Base-by-base conservation (phyloP, 2,329 filamentous ascomycete species). In the Trichophaea hybrida region DNA sequence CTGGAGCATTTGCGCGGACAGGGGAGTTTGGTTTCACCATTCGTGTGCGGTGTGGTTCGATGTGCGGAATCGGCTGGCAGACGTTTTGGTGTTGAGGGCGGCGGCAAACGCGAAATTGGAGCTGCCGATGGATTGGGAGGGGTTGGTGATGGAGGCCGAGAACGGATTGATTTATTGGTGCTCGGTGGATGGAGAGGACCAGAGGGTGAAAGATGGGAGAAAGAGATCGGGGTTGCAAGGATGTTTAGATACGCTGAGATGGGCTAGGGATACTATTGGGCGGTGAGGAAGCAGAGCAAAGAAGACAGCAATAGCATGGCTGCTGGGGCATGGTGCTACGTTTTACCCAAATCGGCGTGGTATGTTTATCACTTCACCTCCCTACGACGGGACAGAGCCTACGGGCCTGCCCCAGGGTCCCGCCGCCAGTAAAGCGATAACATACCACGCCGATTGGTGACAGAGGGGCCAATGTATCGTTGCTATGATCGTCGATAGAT, bases 11-110 rank as follows among this genome's bases (percentile, higher is more conserved):
- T 31, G 24, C 5, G 59, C 53, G 17, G 60, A 62, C 50, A 17
- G 54, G 15, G 55, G 50, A 6, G 60, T 60, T 5, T 57, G 56
- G 55, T 60, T 57, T 48, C 52, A 60, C n/a, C 52, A 54, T n/a
- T 58, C 44, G 17, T 33, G 58, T 2, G 55, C 44, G n/a, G 55
- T 60, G 34, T 60, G 58, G 61, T 59, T 52, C 12, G 58, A 62
- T 35, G 56, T 53, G 15, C 32, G 58, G 43, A 54, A 59, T 5
- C 43, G 61, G 32, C 33, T 58, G 12, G 59, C 49, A 12, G 61
- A 60, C 51, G 53, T 51, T 12, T 49, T 60, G 34, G 55, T 58
- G 10, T 43, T 60, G 5, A 43, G 58, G 7, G 55, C 55, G 8
- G 55, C 61, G 35, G 58, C 58, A 12, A 52, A 34, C 15, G 15